A percentile compares a stretch with the other conserved stretches of the same genome.
Evolutionary conservation across 164 flowering plant species (phyloP).

Genomic region (Euptelea pleiosperma): DNA sequence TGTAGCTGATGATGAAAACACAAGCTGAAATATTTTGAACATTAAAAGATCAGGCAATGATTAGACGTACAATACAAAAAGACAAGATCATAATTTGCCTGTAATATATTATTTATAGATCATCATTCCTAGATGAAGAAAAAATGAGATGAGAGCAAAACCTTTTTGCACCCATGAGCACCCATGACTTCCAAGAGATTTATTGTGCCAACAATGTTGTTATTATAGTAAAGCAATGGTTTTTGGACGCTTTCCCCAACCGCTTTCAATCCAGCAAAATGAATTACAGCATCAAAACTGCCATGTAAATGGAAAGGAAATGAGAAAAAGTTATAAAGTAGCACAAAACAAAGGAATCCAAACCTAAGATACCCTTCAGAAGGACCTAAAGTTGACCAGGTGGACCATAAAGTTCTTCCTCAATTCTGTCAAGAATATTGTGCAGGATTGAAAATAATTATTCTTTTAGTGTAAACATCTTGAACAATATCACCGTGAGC

Average conservation of each 20-base stretch:
- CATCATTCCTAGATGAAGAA: not conserved
- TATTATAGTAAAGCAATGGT: conserved; percentile 76
- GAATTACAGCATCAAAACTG: conserved; percentile 97
- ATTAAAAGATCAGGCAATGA: conserved; percentile 2
- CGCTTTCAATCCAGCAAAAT: conserved; percentile 97
- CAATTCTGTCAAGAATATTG: too few species aligned
- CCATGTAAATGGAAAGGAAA: conserved; percentile 5
- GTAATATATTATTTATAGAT: not conserved
- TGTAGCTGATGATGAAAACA: conserved; percentile 96
- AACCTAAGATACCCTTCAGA: too few species aligned
- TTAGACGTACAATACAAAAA: not conserved
- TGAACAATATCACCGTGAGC: not conserved
- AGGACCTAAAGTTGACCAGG: too few species aligned
- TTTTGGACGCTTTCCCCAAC: conserved; percentile 97
- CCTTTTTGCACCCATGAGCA: conserved; percentile 87
- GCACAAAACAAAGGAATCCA: not conserved
- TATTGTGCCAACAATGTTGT: conserved; percentile 86
- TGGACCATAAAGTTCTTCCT: too few species aligned
- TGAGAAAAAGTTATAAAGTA: not conserved
- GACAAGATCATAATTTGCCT: not conserved
- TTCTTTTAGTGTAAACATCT: too few species aligned
- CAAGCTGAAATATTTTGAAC: conserved; percentile 58
- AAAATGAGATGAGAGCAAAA: conserved; percentile 15
- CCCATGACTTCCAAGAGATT: conserved; percentile 85
- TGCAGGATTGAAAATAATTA: too few species aligned